Percentiles rank a stretch among this genome's conserved stretches.
Evolutionary conservation across 352 stramenopile species (phyloP).

Genomic region (Peronospora belbahrii): DNA sequence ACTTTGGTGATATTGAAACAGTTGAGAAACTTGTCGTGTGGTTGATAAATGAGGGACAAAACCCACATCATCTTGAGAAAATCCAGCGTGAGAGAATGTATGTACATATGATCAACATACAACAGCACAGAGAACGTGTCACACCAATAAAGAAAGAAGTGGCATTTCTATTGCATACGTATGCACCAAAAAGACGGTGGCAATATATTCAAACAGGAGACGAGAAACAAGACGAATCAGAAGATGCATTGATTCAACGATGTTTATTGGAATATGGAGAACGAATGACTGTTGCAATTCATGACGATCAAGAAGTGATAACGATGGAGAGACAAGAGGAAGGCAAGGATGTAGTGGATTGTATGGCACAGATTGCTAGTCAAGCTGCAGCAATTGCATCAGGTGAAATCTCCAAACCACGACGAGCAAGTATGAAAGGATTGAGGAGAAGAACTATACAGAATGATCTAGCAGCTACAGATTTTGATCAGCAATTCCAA

Average conservation of each 20-base stretch:
- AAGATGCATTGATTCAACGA: constrained; percentile 68
- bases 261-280: constrained; percentile 81
- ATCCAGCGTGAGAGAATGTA: constrained; percentile 29
- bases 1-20: constrained; percentile 61
- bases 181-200: constrained; percentile 36
- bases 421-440: constrained; percentile 7
- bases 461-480: constrained; percentile 19
- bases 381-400: constrained; percentile 37
- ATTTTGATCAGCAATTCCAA: constrained; percentile 66
- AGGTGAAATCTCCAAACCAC: constrained; percentile 5
- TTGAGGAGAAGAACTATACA: constrained; percentile 12
- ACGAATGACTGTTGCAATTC: constrained; percentile 24
- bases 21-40: constrained; percentile 43
- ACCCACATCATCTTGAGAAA: constrained; percentile 28
- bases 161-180: constrained; percentile 30
- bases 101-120: constrained; percentile 12
- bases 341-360: constrained; percentile 9
- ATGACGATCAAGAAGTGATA: constrained; percentile 9
- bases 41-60: constrained; percentile 38
- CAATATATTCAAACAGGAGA: constrained; percentile 26
- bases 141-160: constrained; percentile 37
- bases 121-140: no score
- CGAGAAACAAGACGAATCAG: constrained; percentile 27
- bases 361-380: constrained; percentile 43
- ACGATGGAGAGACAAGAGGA: constrained; percentile 6